phyloP scores from a whole-genome alignment of 352 stramenopile species.

The Globisporangium polare region DNA sequence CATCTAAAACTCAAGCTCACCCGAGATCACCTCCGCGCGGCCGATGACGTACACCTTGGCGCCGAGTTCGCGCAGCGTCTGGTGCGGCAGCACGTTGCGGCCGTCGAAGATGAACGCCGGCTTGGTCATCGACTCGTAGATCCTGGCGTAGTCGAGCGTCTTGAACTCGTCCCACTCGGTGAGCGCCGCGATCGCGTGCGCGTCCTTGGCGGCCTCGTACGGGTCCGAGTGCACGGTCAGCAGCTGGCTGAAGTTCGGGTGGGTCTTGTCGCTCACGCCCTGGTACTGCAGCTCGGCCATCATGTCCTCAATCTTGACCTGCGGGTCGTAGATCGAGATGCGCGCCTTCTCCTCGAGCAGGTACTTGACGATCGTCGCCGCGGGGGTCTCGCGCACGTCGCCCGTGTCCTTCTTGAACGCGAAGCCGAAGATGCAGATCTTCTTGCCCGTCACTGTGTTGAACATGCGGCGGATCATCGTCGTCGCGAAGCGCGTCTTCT shows the following conservation, averaged over 20 bases:
- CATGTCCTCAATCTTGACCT: slow-evolving; percentile 96
- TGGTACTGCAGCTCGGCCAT: slow-evolving; percentile 81
- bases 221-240: slow-evolving; percentile 72
- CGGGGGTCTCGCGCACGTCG: slow-evolving; percentile 97
- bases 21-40: slow-evolving; percentile 59
- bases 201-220: slow-evolving; percentile 91
- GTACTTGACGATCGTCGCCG: slow-evolving; percentile 96
- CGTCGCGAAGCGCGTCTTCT: slow-evolving; percentile 98
- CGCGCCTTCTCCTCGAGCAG: slow-evolving; percentile 95
- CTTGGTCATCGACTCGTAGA: slow-evolving; percentile 98
- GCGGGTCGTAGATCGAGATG: slow-evolving; percentile 97
- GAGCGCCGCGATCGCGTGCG: slow-evolving; percentile 93
- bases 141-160: slow-evolving; percentile 94
- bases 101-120: slow-evolving; percentile 99
- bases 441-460: slow-evolving; percentile 99
- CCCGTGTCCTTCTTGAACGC: slow-evolving; percentile 99
- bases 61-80: slow-evolving; percentile 92
- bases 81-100: slow-evolving; percentile 96
- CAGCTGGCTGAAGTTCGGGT: slow-evolving; percentile 87
- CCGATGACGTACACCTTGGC: slow-evolving; percentile 99
- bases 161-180: slow-evolving; percentile 99
- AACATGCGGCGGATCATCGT: slow-evolving; percentile 99
- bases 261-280: slow-evolving; percentile 88
- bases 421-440: slow-evolving; percentile 99
- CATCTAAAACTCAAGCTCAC: slow-evolving; percentile 61